Evolutionary conservation across 2,329 filamentous ascomycete species (phyloP), one percentile per base, ranked within the genome.

Genomic region (Metarhizium rileyi): DNA sequence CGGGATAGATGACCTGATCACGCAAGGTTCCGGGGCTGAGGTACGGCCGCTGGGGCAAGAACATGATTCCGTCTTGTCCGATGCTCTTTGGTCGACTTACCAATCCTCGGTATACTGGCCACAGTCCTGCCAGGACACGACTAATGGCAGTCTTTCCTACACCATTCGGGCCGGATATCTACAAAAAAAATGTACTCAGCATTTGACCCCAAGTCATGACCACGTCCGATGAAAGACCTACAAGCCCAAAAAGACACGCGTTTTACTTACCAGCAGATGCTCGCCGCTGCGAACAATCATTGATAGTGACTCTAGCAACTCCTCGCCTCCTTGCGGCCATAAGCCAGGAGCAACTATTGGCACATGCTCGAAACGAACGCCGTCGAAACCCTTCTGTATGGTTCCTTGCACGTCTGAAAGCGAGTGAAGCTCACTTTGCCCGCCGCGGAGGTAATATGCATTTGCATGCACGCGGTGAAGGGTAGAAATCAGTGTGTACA

Each of bases 1-100:
- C 90, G 0, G 93, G 93, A 59, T 98, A 98, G 63, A 97, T 96
- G 60, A 98, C 89, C 70, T 98, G 94, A 61, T 98, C 94, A 25
- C 93, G 85, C 9, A 97, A 75, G 1, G 93, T 97, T 33, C 93
- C 93, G 22, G 91, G 86, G 64, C 84, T 91, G 30, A 97, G 79
- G 61, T 97, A 97, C 0, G 91, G 90, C 16, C 91, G 79, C 66
- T 98, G 93, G 0, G 93, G 93, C 10, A 98, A 77, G 70, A 98
- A 97, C 90, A 98, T 97, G 70, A 98, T 95, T 52, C 93, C 93
- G 56, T 97, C 91, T 54, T 84, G 77, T 36, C 90, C 90, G 40
- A 81, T 79, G 36, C 73, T 77, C 61, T 93, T 88, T 3, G 93
- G 91, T 1, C 90, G 82, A 51, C 87, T 94, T 18, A 96, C 88